A percentile compares a stretch with the other conserved stretches of the same genome.
phyloP scores from a whole-genome alignment of 202 grass and related monocot species.

The Carex sylvatica region DNA sequence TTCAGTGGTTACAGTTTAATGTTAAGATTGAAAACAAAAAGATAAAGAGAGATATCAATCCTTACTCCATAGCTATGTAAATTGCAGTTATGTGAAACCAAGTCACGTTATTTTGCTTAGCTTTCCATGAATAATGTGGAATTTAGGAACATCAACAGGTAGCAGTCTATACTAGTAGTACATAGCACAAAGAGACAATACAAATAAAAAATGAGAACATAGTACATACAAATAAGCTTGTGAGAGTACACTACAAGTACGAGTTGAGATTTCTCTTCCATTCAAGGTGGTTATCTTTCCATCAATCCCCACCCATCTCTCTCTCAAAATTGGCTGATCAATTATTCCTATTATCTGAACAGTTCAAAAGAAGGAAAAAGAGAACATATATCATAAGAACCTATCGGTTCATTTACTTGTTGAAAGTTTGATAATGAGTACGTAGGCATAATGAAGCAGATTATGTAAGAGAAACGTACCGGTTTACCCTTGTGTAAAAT shows the following conservation, averaged over 20 bases:
- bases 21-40: not conserved
- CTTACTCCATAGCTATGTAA: not conserved
- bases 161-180: too few relatives aligned
- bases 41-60: not conserved
- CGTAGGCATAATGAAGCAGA: not conserved
- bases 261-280: constrained; percentile 64
- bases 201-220: constrained; percentile 7
- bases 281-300: constrained; percentile 79
- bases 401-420: not conserved
- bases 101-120: not conserved
- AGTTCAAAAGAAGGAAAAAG: not conserved
- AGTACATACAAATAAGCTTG: constrained; percentile 86
- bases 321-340: constrained; percentile 72
- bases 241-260: constrained; percentile 52
- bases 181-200: not conserved
- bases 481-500: constrained; percentile 70
- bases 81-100: not conserved
- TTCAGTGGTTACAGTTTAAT: not conserved
- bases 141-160: not conserved
- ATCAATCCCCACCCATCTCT: constrained; percentile 80
- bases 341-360: constrained; percentile 76
- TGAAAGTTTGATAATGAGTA: not conserved
- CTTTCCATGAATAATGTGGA: not conserved
- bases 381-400: constrained; percentile 5
- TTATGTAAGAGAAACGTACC: constrained; percentile 40